Conservation (phyloP, 2,329 filamentous ascomycete genomes). For the Ilyonectria robusta region DNA sequence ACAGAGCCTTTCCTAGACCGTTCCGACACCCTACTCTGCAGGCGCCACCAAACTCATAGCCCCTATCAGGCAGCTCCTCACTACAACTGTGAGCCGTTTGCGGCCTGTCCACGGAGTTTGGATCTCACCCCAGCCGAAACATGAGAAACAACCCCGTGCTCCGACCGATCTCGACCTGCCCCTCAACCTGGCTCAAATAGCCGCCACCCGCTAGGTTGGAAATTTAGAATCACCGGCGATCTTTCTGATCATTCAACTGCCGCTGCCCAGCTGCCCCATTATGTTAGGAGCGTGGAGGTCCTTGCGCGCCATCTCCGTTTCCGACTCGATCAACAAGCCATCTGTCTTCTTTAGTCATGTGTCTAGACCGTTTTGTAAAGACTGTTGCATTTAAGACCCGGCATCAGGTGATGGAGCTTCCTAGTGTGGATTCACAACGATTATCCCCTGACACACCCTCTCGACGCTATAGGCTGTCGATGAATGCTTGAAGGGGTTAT, state of each 20-base stretch:
- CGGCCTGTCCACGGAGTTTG: constrained; percentile 7
- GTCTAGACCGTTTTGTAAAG: constrained; percentile 27
- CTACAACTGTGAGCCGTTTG: constrained; percentile 23
- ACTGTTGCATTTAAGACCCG: constrained; percentile 29
- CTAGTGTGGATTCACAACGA: constrained; percentile 21
- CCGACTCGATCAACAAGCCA: constrained; percentile 28
- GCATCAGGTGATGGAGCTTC: constrained; percentile 36
- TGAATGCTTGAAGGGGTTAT: constrained; percentile 22
- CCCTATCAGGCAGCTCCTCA: constrained; percentile 22
- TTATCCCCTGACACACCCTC: constrained; percentile 11
- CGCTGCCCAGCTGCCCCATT: constrained; percentile 29
- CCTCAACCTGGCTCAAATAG: constrained; percentile 8
- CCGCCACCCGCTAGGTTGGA: constrained; percentile 25
- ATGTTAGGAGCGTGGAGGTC: constrained; percentile 26
- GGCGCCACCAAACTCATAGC: constrained; percentile 26
- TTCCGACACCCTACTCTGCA: constrained; percentile 22
- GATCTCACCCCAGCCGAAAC: constrained; percentile 6
- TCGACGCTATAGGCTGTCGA: constrained; percentile 15
- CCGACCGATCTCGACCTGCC: constrained; percentile 8
- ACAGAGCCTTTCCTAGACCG: constrained; percentile 3
- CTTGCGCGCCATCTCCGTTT: constrained; percentile 27
- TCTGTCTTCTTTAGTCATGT: constrained; percentile 28
- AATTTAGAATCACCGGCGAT: constrained; percentile 21
- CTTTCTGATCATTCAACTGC: constrained; percentile 37
- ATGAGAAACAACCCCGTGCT: constrained; percentile 21